Evolutionary conservation across 2,329 filamentous ascomycete species (phyloP).

Genomic region (Curvularia sp.): DNA sequence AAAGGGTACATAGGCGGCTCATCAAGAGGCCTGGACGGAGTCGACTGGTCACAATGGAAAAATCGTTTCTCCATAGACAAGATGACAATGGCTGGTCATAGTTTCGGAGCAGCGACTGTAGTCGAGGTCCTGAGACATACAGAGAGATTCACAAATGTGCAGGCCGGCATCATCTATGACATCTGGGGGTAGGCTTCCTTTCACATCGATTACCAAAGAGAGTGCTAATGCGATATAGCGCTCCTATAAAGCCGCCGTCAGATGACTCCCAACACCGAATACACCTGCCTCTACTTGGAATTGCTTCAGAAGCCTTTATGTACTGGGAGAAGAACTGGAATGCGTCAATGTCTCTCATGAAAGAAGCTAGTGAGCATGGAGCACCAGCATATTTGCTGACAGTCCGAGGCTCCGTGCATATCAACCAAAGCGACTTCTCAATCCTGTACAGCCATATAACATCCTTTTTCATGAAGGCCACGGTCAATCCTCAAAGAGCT

Average conservation of each 20-base stretch:
- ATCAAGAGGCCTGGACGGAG: slow-evolving; percentile 63
- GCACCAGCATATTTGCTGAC: slow-evolving; percentile 57
- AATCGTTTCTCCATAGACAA: slow-evolving; percentile 62
- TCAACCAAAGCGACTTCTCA: slow-evolving; percentile 71
- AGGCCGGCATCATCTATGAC: slow-evolving; percentile 71
- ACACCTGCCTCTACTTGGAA: slow-evolving; percentile 64
- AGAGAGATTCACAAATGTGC: slow-evolving; percentile 63
- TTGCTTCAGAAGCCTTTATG: slow-evolving; percentile 74
- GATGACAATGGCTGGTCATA: slow-evolving; percentile 70
- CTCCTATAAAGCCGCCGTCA: slow-evolving; percentile 53
- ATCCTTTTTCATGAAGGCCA: slow-evolving; percentile 66
- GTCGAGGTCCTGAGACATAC: slow-evolving; percentile 65
- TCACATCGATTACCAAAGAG: neutral
- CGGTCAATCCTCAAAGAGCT: slow-evolving; percentile 67
- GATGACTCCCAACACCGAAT: slow-evolving; percentile 57
- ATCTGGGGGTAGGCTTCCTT: slow-evolving; percentile 60
- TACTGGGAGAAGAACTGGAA: slow-evolving; percentile 72
- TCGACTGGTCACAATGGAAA: slow-evolving; percentile 65
- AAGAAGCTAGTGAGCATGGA: slow-evolving; percentile 60
- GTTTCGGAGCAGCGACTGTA: slow-evolving; percentile 70
- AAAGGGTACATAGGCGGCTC: slow-evolving; percentile 66
- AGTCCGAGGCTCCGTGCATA: slow-evolving; percentile 66
- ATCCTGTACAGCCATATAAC: slow-evolving; percentile 67
- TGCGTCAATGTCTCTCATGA: slow-evolving; percentile 62
- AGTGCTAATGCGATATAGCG: slow-evolving; percentile 42